Evolutionary conservation across 768 basidiomycete species (phyloP), one percentile per base, ranked within the genome.

Genomic region (Leccinellum albellum): DNA sequence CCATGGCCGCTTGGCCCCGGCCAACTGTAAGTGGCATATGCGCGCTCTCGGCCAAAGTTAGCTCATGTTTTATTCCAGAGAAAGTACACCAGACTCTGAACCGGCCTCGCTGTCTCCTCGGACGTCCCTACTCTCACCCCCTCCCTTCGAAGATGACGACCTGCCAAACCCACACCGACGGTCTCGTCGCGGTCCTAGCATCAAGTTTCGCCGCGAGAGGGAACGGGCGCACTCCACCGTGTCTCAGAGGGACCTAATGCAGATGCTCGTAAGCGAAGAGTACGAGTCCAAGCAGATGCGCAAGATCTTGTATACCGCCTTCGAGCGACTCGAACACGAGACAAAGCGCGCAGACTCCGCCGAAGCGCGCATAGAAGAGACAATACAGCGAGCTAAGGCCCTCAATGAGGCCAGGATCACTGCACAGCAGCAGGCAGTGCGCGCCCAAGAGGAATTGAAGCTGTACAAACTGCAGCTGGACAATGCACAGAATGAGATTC

Each of bases 391-490:
- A 6, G 65, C 66, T 6, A 67, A 65, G 4, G 61, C 66, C 29
- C 64, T 76, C 54, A 71, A 72, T 23, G 71, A 75, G 2, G 71
- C 72, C 1, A 63, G 71, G 9, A 23, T 68, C 1, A 8, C 57
- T 60, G 75, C 61, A 51, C 70, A 66, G 61, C 65, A 73, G 45
- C 69, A 70, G 17, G 67, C 70, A 2, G 46, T 60, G 12, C 66
- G 65, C 29, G 68, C 73, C 12, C 74, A 74, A 50, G 77, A 83
- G 31, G 85, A 87, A 59, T 64, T 86, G 47, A 70, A 73, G 49
- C 53, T 84, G 53, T 87, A 85, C 64, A 85, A 83, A 64, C 50
- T 80, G 1, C 82, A 85, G 73, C 69, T 85, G 26, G 79, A 82
- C 17, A 72, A 78, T 32, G 85, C 86, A 15, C 84, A 86, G 61